Conservation (phyloP, 768 basidiomycete species). For the Trametes gibbosa region DNA sequence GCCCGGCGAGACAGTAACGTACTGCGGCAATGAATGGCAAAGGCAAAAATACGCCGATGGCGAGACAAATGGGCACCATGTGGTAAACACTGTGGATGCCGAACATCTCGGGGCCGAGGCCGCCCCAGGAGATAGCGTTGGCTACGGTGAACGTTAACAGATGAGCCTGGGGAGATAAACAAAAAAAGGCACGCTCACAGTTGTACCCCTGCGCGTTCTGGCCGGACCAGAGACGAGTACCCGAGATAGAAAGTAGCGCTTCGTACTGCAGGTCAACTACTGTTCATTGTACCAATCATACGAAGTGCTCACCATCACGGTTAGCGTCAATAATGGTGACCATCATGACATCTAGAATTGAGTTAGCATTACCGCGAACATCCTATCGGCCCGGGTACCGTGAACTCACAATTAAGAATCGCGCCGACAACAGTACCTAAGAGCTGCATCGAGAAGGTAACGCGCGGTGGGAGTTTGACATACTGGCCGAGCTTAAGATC, state of each 20-base stretch:
- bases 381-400: neutral
- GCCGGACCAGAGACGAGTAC: constrained; percentile 49
- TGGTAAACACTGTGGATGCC: constrained; percentile 13
- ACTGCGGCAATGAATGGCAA: constrained; percentile 47
- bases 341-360: constrained; percentile 28
- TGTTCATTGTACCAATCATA: too few species aligned
- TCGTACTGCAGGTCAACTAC: too few species aligned
- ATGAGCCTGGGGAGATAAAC: too few species aligned
- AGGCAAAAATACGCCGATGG: constrained; percentile 52
- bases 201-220: constrained; percentile 52
- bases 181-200: constrained; percentile 35
- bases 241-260: constrained; percentile 50
- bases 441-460: constrained; percentile 45
- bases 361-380: neutral
- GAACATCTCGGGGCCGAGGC: constrained; percentile 34
- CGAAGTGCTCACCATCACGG: constrained; percentile 19
- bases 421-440: constrained; percentile 53
- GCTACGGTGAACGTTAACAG: neutral
- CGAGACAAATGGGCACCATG: constrained; percentile 35
- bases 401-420: constrained; percentile 39
- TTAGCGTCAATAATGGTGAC: constrained; percentile 29
- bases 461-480: constrained; percentile 60
- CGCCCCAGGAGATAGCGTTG: constrained; percentile 56
- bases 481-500: constrained; percentile 59
- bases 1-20: neutral